Base-by-base conservation (phyloP, 176 grass and related monocot genomes). In the Carex scoparia region DNA sequence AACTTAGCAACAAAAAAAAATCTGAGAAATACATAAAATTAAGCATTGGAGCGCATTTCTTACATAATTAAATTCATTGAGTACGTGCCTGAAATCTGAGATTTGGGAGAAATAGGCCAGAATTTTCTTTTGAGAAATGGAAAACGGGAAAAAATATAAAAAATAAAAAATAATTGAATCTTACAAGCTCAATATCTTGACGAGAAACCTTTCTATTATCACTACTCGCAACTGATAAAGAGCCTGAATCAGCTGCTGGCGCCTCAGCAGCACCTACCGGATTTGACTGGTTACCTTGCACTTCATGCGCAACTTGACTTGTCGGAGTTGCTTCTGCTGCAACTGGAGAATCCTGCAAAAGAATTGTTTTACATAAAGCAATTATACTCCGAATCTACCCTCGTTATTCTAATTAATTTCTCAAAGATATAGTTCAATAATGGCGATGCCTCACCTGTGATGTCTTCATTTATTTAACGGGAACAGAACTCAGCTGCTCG, bases 101-200 rank as follows among this genome's bases (percentile, higher is more conserved):
- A 59, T 46, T 60, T 0, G 79, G 33, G 46, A 81, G 70, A 86
- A 28, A 57, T 19, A 53, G 70, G 28, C 40, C 69, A 72, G 14
- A 82, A 81, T 38, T 71, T 55, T 48, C 51, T 56, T 69, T 51
- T 15, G 51, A 38, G 80, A 59, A 38, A 53, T 3, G 55, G 14
- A 7, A 81, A 80, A 82, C 51, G 7, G 6, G 8, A 75, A 10
- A 16, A 61, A 5, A 73, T 84, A 79, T 0, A 81, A 66, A 68
- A 11, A 33, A 72, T 15, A 10, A 71, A 15, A 9, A 72, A 42
- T 18, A 72, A 72, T 72, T 62, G 51, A 14, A 55, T 67, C 89
- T 88, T 91, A 99, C 97, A 79, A 99, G 93, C 85, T 96, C 93
- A 92, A 99, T 96, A 71, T 96, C 93, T 94, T 95, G 90, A 60